phyloP scores from a whole-genome alignment of 2,329 filamentous ascomycete species.

The Curvularia sp. region DNA sequence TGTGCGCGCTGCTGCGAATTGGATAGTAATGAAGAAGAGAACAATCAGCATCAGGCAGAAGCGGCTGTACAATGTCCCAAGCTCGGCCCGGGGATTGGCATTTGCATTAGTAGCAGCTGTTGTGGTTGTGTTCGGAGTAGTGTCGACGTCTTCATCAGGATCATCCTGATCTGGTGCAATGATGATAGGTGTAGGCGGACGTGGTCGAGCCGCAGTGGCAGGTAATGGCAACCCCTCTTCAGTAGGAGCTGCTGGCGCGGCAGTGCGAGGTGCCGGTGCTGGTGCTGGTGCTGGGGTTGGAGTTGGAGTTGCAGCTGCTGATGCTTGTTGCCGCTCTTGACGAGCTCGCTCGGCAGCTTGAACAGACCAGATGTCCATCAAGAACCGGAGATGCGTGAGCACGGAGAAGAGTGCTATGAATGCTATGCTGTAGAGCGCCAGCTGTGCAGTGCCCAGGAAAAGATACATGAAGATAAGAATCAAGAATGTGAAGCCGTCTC shows the following conservation, averaged over 20 bases:
- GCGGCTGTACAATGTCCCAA: slow-evolving; percentile 66
- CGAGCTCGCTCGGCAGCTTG: slow-evolving; percentile 60
- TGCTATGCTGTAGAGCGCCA: slow-evolving; percentile 62
- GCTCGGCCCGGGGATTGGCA: slow-evolving; percentile 52
- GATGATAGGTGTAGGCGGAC: slow-evolving; percentile 62
- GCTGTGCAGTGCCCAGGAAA: slow-evolving; percentile 62
- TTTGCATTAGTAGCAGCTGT: slow-evolving; percentile 27
- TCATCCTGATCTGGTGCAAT: slow-evolving; percentile 66
- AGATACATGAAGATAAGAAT: slow-evolving; percentile 60
- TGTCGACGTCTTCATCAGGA: slow-evolving; percentile 45
- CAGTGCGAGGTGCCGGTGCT: slow-evolving; percentile 28
- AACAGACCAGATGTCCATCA: slow-evolving; percentile 71
- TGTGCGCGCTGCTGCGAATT: slow-evolving; percentile 64
- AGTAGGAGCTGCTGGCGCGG: slow-evolving; percentile 34
- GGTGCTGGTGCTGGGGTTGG: slow-evolving; percentile 24
- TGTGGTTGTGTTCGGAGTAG: slow-evolving; percentile 28
- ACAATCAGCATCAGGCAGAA: slow-evolving; percentile 67
- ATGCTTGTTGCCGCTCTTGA: slow-evolving; percentile 54
- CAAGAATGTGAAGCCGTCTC: slow-evolving; percentile 66
- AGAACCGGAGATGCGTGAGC: slow-evolving; percentile 68
- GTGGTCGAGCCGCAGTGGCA: slow-evolving; percentile 54
- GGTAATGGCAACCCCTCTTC: slow-evolving; percentile 56
- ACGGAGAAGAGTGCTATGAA: slow-evolving; percentile 68
- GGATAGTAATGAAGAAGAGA: slow-evolving; percentile 65
- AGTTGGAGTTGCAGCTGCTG: slow-evolving; percentile 28